These are phyloP conservation scores for Lecanosticta acicola DNA, from an alignment of 2,329 filamentous ascomycete species.

Conservation along the genomic window DNA sequence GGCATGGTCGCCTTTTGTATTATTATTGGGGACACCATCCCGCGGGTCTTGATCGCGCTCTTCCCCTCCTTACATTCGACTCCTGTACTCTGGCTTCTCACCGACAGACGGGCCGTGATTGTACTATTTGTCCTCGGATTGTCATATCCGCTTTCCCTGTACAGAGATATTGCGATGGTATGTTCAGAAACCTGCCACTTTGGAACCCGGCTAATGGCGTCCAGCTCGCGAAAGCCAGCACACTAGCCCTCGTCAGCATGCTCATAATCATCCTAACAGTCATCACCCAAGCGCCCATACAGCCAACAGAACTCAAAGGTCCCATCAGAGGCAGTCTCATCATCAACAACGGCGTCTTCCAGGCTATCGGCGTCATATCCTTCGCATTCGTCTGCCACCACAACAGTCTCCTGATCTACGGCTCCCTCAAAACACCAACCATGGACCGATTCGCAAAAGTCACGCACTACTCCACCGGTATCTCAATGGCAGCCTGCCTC, in stretches of 20 bases:
- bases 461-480: constrained; percentile 85
- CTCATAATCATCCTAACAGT: constrained; percentile 81
- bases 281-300: constrained; percentile 71
- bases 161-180: constrained; percentile 95
- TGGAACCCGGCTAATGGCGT: constrained; percentile 7
- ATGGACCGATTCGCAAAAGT: constrained; percentile 91
- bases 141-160: constrained; percentile 86
- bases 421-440: constrained; percentile 86
- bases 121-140: constrained; percentile 79
- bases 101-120: constrained; percentile 77
- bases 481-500: constrained; percentile 89
- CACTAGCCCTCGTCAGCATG: constrained; percentile 90
- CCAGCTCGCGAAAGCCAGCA: constrained; percentile 91
- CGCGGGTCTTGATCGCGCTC: constrained; percentile 75
- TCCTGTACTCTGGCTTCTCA: constrained; percentile 75
- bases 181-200: constrained; percentile 10
- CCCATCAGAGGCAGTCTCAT: constrained; percentile 64
- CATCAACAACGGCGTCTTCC: constrained; percentile 84
- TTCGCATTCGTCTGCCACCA: constrained; percentile 85
- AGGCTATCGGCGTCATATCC: constrained; percentile 95
- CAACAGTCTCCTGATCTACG: constrained; percentile 96
- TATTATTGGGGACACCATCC: constrained; percentile 94
- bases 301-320: constrained; percentile 66
- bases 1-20: constrained; percentile 98
- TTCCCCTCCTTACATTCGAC: constrained; percentile 69